Conservation (phyloP, 2,329 filamentous ascomycete species). For the Geosmithia flava region DNA sequence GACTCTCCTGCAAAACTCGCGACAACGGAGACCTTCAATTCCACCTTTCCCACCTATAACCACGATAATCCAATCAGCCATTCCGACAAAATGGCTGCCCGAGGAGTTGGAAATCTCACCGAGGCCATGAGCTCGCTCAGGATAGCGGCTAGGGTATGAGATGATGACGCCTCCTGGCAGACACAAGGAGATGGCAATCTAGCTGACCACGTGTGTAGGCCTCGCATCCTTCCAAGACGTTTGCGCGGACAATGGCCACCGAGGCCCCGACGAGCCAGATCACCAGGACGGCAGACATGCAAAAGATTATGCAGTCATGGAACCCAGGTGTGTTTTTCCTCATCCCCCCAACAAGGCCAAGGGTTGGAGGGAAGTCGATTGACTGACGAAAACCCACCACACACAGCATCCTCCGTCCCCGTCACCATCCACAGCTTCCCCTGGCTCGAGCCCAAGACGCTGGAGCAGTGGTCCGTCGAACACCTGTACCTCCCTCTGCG, state of each 20-base stretch:
- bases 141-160: conserved; percentile 26
- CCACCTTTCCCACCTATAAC: neutral
- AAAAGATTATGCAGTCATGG: conserved; percentile 25
- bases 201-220: conserved; percentile 13
- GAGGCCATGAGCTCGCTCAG: conserved; percentile 40
- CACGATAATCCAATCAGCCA: neutral
- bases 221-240: conserved; percentile 21
- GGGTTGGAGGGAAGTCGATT: neutral
- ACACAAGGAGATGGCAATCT: neutral
- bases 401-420: conserved; percentile 50
- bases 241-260: conserved; percentile 45
- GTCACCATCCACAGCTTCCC: conserved; percentile 88
- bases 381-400: neutral
- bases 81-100: conserved; percentile 26
- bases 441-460: conserved; percentile 67
- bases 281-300: conserved; percentile 20
- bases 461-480: conserved; percentile 66
- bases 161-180: neutral
- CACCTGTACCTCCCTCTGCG: conserved; percentile 82
- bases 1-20: neutral
- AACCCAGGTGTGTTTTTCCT: conserved; percentile 26
- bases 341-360: neutral
- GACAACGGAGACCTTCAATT: neutral
- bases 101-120: conserved; percentile 33
- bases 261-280: conserved; percentile 20